Evolutionary conservation across 2,329 filamentous ascomycete species (phyloP), one percentile per base, ranked within the genome.

Genomic region (Alternaria sp.): DNA sequence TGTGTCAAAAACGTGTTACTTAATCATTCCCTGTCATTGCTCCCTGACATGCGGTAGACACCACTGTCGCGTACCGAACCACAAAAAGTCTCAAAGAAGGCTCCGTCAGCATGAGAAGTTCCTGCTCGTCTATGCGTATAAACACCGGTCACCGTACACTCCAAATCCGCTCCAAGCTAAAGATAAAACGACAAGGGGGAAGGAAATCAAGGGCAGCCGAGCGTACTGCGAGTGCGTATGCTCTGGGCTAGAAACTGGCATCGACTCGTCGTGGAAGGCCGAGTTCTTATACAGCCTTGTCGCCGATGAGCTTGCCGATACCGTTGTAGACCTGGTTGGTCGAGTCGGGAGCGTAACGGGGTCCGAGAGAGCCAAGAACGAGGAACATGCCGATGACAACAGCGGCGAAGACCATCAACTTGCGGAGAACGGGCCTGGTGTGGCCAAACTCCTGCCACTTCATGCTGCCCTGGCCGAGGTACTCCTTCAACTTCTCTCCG

Each of bases 401-500:
- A 26, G 86, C 80, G 52, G 84, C 86, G 62, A 94, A 87, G 69
- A 95, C 83, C 64, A 92, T 83, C 53, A 94, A 79, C 82, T 94
- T 94, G 81, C 93, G 91, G 72, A 91, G 84, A 47, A 89, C 86
- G 12, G 94, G 94, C 75, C 90, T 90, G 66, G 85, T 86, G 71
- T 88, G 88, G 59, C 93, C 93, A 70, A 95, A 93, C 74, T 97
- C 93, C 52, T 91, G 90, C 93, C 93, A 96, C 62, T 89, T 87
- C 76, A 93, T 91, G 75, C 85, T 85, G 55, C 85, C 90, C 70
- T 93, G 89, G 63, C 85, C 84, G 61, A 90, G 81, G 78, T 94
- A 93, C 75, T 90, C 90, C 85, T 91, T 94, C 75, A 97, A 82
- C 79, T 93, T 91, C 61, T 96, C 93, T 60, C 86, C 87, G 58